Evolutionary conservation across 306 rosid genomes (phyloP).

Genomic region (Luffa aegyptiaca): DNA sequence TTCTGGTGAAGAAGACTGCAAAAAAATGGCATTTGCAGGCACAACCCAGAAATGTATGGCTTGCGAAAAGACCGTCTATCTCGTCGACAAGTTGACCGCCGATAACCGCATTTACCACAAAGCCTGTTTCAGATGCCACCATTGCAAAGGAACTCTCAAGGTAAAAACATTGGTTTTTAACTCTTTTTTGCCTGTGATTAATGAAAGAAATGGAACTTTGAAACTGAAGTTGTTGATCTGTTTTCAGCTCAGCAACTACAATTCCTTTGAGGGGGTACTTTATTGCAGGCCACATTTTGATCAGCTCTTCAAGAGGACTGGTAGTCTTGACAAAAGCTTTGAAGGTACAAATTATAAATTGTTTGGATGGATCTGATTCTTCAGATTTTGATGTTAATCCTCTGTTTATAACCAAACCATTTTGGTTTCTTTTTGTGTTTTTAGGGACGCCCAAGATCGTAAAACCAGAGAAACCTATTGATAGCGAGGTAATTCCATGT

Average conservation of each 20-base stretch:
- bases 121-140: slow-evolving; percentile 97
- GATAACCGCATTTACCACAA: slow-evolving; percentile 90
- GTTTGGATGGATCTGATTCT: slow-evolving; percentile 5
- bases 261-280: slow-evolving; percentile 95
- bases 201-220: background rate
- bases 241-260: slow-evolving; percentile 96
- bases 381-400: slow-evolving; percentile 1
- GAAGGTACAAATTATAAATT: slow-evolving; percentile 44
- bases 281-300: slow-evolving; percentile 96
- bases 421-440: background rate
- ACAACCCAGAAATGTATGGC: slow-evolving; percentile 99
- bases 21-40: slow-evolving; percentile 89
- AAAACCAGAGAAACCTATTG: slow-evolving; percentile 65
- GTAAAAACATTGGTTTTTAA: slow-evolving; percentile 17
- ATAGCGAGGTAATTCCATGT: slow-evolving; percentile 46
- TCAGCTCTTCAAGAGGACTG: slow-evolving; percentile 91
- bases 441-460: slow-evolving; percentile 88
- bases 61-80: slow-evolving; percentile 91
- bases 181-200: background rate
- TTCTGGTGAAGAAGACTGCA: background rate
- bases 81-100: slow-evolving; percentile 88
- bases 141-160: slow-evolving; percentile 99
- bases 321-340: slow-evolving; percentile 96
- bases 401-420: background rate
- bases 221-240: slow-evolving; percentile 10